Base-by-base conservation (phyloP, 345 rosid species). In the Eucalyptus dawsonii region DNA sequence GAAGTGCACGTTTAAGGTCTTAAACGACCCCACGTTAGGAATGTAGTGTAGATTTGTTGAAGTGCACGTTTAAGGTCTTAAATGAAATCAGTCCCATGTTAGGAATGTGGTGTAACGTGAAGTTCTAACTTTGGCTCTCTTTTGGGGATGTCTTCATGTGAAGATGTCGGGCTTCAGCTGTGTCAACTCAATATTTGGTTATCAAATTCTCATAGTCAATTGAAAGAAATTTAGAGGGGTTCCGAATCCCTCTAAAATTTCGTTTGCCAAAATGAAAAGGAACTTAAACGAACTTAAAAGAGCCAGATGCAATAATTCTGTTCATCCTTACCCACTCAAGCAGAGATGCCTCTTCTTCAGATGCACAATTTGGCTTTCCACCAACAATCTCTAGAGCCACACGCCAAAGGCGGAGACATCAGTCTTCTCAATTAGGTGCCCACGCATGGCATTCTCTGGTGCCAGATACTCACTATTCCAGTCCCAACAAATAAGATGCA, bases 391-490 rank as follows among this genome's bases (percentile, higher is more conserved):
- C 97, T 49, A 96, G 51, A 53, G 94, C 94, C 87, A 97, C 51
- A 96, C 92, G 42, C 96, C 97, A 69, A 96, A 96, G 21, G 93
- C 96, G 87, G 92, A 97, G 80, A 94, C 97, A 90, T 95, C 97
- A 11, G 94, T 92, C 90, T 96, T 94, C 91, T 96, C 98, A 10
- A 95, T 96, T 3, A 94, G 97, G 86, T 93, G 97, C 31, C 96
- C 95, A 40, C 93, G 95, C 96, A 96, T 93, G 29, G 96, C 98
- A 62, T 96, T 93, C 90, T 95, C 97, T 2, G 97, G 99, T 6
- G 97, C 95, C 29, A 96, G 92, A 88, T 95, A 96, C 44, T 98
- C 98, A 40, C 93, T 93, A 27, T 58, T 24, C 65, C 65, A 58
- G n/a, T 53, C 58, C 58, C 58, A 53, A 8, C 0, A 53, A 53